These are phyloP conservation scores for Apophysomyces elegans DNA, from an alignment of 371 early-diverging fungal species.

Conservation along the genomic window DNA sequence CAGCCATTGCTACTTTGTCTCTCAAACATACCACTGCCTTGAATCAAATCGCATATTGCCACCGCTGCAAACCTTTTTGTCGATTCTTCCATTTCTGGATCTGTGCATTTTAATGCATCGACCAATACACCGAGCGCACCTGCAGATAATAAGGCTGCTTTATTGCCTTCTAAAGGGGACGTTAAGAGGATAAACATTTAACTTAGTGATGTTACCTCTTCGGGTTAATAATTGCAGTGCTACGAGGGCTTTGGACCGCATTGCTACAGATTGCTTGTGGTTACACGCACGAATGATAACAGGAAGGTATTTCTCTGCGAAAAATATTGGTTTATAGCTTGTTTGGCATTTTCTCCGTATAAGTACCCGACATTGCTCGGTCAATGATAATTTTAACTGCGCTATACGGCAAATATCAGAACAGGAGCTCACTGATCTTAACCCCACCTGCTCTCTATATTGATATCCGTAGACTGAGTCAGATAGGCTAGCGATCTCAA, in stretches of 20 bases:
- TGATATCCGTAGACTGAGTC: slow-evolving; percentile 64
- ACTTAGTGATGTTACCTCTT: slow-evolving; percentile 46
- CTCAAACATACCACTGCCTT: slow-evolving; percentile 56
- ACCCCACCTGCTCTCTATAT: slow-evolving; percentile 73
- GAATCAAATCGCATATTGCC: slow-evolving; percentile 72
- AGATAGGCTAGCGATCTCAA: slow-evolving; percentile 64
- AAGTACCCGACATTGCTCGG: slow-evolving; percentile 67
- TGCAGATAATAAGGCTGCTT: slow-evolving; percentile 54
- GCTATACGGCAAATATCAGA: slow-evolving; percentile 30
- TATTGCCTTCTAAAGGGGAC: slow-evolving; percentile 61
- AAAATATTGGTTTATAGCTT: background rate
- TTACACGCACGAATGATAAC: slow-evolving; percentile 56
- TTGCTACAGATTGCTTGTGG: slow-evolving; percentile 48
- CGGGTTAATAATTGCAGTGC: slow-evolving; percentile 74
- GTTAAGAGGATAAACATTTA: background rate
- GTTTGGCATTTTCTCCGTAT: background rate
- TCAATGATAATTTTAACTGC: slow-evolving; percentile 68
- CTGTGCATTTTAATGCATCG: slow-evolving; percentile 55
- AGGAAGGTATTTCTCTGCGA: slow-evolving; percentile 47
- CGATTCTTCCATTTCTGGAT: slow-evolving; percentile 58
- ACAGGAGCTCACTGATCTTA: background rate
- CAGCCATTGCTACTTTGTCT: background rate
- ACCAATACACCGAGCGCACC: slow-evolving; percentile 69
- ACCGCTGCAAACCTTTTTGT: slow-evolving; percentile 73
- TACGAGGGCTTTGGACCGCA: slow-evolving; percentile 63